Evolutionary conservation across 495 filamentous ascomycete genomes (phyloP), one percentile per base, ranked within the genome.

Genomic region (Penicillium pancosmium): DNA sequence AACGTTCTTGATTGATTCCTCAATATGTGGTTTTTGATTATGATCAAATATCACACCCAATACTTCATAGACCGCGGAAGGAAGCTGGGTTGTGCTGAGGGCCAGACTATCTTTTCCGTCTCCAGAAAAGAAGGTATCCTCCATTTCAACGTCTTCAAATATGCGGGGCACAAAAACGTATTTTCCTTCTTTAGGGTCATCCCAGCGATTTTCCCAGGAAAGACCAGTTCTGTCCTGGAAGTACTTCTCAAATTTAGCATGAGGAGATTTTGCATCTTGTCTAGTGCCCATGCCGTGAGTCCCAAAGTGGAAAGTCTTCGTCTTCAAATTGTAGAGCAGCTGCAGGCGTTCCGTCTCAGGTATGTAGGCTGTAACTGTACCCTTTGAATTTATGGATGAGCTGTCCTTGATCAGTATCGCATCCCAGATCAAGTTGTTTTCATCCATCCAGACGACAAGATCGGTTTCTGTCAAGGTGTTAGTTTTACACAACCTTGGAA

Each of bases 161-260:
- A 33, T 19, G 7, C 19, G 31, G 10, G 56, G 31, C 15, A 65
- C 27, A 33, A 47, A 65, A 13, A 60, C 21, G 33, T 27, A 52
- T 19, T 41, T 52, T 6, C 15, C 10, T 15, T 43, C 11, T 1
- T 40, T 13, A 0, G 61, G 56, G 10, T 31, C 7, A 6, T 21
- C 16, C 41, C 57, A 12, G 6, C 62, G 56, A 4, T 43, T 3
- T 13, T 58, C 27, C 66, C 66, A 68, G 2, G 0, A 6, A n/a
- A 60, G 49, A 12, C 33, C 49, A 12, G 54, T 60, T 1, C 3
- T 11, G 1, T n/a, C 11, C n/a, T 55, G 4, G 49, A 66, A 68
- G 2, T 18, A 25, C 16, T 19, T 9, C 10, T n/a, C 36, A 38
- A 38, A 38, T 13, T 38, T 5, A 13, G 11, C 36, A 5, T 38